Base-by-base conservation (phyloP, 768 basidiomycete genomes). In the Panaeolus cyanescens region DNA sequence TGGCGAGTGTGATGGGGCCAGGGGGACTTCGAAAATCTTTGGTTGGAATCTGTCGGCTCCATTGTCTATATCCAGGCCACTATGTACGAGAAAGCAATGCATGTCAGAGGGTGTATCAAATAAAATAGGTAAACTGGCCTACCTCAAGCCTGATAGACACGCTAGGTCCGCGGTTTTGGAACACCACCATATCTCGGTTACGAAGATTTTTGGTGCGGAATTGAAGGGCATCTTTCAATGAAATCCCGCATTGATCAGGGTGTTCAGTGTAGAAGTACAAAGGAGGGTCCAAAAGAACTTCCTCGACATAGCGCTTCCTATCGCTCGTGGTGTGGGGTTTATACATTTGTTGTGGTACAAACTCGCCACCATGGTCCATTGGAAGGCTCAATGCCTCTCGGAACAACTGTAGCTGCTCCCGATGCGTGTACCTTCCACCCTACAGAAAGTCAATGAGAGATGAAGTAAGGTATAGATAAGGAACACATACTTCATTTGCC, bases 1-100 rank as follows among this genome's bases (percentile, higher is more conserved):
- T 93, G 19, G 84, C 82, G 56, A 83, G 81, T 1, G 91, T 93
- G 65, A 93, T 91, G 3, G 88, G 90, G 5, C 88, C 83, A 36
- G 90, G 91, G 0, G 91, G 90, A 63, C 84, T 91, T 36, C 84
- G 83, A 70, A 92, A 93, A 72, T 93, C 91, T 71, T 86, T 85
- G 1, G 91, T 92, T 7, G 91, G 91, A 62, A 93, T 92, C 70
- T 93, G 91, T 59, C 89, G 82, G 59, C 87, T 89, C 90, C 90
- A 93, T 50, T 85, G 81, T 31, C 84, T 77, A 65, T 92, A 92
- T 1, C 91, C 90, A 4, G 90, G 90, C 91, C 91, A 93, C 91
- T 92, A 62, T n/a, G n/a, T n/a, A n/a, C n/a, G 62, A 20, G 60
- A 59, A 40, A 1, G 25, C 33, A 55, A 57, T 55, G 5, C 17